phyloP scores from a whole-genome alignment of 768 basidiomycete genomes.

The Scleroderma bovista region DNA sequence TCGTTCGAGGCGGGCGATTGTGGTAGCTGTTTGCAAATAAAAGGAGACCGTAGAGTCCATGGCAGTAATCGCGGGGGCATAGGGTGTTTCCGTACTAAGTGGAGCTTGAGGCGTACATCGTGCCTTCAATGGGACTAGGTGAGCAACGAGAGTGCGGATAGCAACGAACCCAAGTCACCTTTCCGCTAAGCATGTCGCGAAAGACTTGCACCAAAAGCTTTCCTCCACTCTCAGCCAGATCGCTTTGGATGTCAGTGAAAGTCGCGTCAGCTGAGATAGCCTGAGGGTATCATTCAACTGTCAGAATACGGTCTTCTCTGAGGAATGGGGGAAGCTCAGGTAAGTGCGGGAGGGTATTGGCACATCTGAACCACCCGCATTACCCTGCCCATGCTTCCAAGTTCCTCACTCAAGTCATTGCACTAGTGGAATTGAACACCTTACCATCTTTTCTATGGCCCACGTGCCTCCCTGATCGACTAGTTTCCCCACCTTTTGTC shows the following conservation, averaged over 20 bases:
- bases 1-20: constrained; percentile 17
- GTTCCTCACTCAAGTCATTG: no score
- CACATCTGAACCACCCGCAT: no score
- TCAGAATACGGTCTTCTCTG: not conserved
- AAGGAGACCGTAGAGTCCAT: constrained; percentile 1
- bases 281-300: constrained; percentile 30
- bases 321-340: no score
- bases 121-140: constrained; percentile 34
- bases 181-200: constrained; percentile 53
- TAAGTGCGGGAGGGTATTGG: no score
- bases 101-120: constrained; percentile 41
- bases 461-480: constrained; percentile 79
- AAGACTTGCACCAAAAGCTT: constrained; percentile 65
- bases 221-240: constrained; percentile 61
- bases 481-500: constrained; percentile 42
- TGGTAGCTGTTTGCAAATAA: not conserved
- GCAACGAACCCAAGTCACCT: constrained; percentile 30
- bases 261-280: constrained; percentile 43
- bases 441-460: constrained; percentile 48
- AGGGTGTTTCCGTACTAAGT: constrained; percentile 26
- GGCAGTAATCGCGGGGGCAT: constrained; percentile 42
- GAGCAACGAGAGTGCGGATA: not conserved
- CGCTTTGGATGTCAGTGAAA: constrained; percentile 52
- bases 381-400: not conserved
- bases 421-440: constrained; percentile 15